phyloP scores from a whole-genome alignment of 805 yeast genomes.

The Metschnikowia continentalis region DNA sequence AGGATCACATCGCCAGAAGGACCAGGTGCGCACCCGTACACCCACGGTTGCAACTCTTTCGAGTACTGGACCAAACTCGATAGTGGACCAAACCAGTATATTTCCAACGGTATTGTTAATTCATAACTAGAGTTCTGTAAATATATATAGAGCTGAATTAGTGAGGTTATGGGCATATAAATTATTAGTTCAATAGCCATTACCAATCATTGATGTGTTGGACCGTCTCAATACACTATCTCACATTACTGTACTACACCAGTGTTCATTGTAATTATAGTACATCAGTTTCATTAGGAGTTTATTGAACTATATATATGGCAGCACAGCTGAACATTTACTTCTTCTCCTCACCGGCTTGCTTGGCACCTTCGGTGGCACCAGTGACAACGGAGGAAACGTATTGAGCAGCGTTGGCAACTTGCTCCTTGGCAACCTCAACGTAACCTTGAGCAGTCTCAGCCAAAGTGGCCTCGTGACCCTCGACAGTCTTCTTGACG shows the following conservation, averaged over 20 bases:
- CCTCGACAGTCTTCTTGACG: conserved; percentile 32
- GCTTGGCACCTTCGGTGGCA: conserved; percentile 51
- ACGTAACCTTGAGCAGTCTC: conserved; percentile 46
- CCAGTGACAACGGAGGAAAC: conserved; percentile 52
- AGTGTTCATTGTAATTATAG: background rate
- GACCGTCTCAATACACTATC: too few relatives aligned
- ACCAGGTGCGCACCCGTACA: background rate
- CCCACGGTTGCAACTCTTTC: background rate
- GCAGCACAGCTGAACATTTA: conserved; percentile 3
- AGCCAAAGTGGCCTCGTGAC: conserved; percentile 25
- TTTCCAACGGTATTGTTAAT: too few relatives aligned
- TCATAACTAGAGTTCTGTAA: too few relatives aligned
- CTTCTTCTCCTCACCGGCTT: conserved; percentile 28
- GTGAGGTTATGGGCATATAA: too few relatives aligned
- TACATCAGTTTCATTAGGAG: background rate
- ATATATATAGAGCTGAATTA: too few relatives aligned
- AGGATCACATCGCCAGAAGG: background rate
- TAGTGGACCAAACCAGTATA: too few relatives aligned
- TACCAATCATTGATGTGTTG: too few relatives aligned
- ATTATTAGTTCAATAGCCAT: too few relatives aligned
- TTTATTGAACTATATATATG: background rate
- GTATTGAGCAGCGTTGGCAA: conserved; percentile 53
- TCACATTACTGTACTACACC: too few relatives aligned
- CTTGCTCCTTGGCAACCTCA: conserved; percentile 53
- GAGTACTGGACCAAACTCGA: background rate